Conservation (phyloP, 2,329 filamentous ascomycete species). For the Alternaria arborescens region DNA sequence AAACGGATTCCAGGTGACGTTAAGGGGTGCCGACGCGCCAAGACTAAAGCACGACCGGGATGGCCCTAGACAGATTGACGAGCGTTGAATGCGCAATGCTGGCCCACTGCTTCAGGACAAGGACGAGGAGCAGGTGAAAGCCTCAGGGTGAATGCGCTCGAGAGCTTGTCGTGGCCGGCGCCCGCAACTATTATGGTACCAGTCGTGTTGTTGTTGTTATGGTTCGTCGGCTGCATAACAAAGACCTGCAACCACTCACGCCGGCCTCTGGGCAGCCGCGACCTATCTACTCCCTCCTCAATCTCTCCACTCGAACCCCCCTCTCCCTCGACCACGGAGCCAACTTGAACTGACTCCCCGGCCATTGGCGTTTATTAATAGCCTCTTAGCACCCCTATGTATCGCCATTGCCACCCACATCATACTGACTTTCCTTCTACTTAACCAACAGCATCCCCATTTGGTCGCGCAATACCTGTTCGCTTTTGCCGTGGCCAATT, state of each 20-base stretch:
- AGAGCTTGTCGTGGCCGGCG: neutral
- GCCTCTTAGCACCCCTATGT: neutral
- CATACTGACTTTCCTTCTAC: slow-evolving; percentile 7
- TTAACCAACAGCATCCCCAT: slow-evolving; percentile 1
- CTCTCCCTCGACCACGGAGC: slow-evolving; percentile 1
- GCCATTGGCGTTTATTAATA: slow-evolving; percentile 18
- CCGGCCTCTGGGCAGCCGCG: neutral
- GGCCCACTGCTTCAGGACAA: slow-evolving; percentile 12
- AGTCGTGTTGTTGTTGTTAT: neutral
- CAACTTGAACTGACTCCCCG: slow-evolving; percentile 9
- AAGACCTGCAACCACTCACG: slow-evolving; percentile 6
- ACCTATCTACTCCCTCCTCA: neutral
- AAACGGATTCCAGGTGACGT: slow-evolving; percentile 27
- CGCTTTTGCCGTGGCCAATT: slow-evolving; percentile 22
- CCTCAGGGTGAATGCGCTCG: neutral
- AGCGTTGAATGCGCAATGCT: slow-evolving; percentile 20
- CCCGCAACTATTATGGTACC: neutral
- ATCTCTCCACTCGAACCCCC: neutral
- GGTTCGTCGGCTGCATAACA: slow-evolving; percentile 13
- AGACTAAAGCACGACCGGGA: slow-evolving; percentile 20
- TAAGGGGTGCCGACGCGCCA: slow-evolving; percentile 27
- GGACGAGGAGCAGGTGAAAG: neutral
- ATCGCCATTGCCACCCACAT: slow-evolving; percentile 12
- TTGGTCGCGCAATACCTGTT: slow-evolving; percentile 22
- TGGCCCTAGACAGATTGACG: slow-evolving; percentile 18